Percentiles rank a stretch among this genome's conserved stretches.
Conservation (phyloP, 208 protist species). For the Acanthamoeba divionensis region DNA sequence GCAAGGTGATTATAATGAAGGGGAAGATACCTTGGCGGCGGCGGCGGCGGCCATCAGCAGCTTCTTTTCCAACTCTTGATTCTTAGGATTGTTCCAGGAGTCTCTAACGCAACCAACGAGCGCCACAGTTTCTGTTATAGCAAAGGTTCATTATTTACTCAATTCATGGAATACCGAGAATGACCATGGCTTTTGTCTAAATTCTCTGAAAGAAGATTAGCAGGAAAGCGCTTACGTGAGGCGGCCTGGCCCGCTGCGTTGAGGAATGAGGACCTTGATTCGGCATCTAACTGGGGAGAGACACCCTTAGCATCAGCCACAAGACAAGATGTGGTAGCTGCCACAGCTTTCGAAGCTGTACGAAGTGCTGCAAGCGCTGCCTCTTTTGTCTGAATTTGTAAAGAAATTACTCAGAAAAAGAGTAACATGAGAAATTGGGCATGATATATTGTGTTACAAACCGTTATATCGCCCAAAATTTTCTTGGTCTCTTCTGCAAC, state of each 20-base stretch:
- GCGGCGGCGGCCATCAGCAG: conserved; percentile 30
- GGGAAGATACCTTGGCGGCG: not conserved
- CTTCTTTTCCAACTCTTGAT: not conserved
- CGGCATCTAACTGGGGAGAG: not conserved
- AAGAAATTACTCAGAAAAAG: no score
- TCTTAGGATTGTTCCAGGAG: conserved; percentile 20
- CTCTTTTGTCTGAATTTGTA: not conserved
- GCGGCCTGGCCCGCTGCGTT: conserved; percentile 15
- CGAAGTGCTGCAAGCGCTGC: conserved; percentile 35
- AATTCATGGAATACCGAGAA: not conserved
- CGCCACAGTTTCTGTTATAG: not conserved
- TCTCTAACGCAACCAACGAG: conserved; percentile 21
- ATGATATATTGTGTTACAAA: no score
- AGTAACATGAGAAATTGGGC: no score
- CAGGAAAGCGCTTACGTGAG: not conserved
- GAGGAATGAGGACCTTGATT: not conserved
- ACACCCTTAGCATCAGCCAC: conserved; percentile 51
- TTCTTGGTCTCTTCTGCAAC: conserved; percentile 41
- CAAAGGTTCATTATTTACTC: not conserved
- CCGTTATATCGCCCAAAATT: conserved; percentile 45
- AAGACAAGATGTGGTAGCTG: conserved; percentile 3
- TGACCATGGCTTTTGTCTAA: no score
- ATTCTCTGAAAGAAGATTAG: not conserved
- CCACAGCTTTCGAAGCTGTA: conserved; percentile 47
- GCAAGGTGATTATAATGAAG: no score